phyloP scores from a whole-genome alignment of 176 grass and related monocot species.

The Pharus latifolius region DNA sequence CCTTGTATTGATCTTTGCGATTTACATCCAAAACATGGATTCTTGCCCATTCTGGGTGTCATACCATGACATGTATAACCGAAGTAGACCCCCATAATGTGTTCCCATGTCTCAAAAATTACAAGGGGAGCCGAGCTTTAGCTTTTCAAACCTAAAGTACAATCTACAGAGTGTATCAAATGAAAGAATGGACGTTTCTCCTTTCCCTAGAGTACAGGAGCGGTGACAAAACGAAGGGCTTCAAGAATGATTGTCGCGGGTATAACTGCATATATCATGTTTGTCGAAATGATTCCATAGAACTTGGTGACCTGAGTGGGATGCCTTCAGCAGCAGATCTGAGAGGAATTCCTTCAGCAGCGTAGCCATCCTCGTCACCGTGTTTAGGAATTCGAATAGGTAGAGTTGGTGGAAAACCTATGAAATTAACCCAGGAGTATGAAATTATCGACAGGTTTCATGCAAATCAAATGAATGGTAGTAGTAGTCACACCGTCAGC shows the following conservation, averaged over 20 bases:
- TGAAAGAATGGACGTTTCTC: constrained; percentile 26
- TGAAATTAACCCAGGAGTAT: not conserved
- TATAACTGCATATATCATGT: not conserved
- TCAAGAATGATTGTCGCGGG: not conserved
- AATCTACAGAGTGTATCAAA: constrained; percentile 40
- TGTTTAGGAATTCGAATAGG: constrained; percentile 58
- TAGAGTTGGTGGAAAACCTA: constrained; percentile 43
- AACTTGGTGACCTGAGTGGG: constrained; percentile 67
- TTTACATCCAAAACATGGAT: constrained; percentile 14
- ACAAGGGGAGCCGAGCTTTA: constrained; percentile 28
- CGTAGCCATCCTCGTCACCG: constrained; percentile 43
- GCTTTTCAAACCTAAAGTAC: constrained; percentile 37
- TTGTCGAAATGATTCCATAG: constrained; percentile 35
- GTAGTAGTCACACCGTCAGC: constrained; percentile 46
- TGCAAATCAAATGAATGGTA: not conserved
- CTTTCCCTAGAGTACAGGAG: not conserved
- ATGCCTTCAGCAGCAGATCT: constrained; percentile 62
- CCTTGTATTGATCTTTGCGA: not conserved
- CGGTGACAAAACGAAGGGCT: not conserved
- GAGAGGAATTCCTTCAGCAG: constrained; percentile 72
- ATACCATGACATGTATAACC: constrained; percentile 33
- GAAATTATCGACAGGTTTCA: not conserved
- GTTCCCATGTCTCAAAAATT: constrained; percentile 33
- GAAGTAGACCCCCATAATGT: constrained; percentile 20
- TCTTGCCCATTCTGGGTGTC: constrained; percentile 25